phyloP scores from a whole-genome alignment of 129 eudicot genomes.

The Heracleum sosnowskyi region DNA sequence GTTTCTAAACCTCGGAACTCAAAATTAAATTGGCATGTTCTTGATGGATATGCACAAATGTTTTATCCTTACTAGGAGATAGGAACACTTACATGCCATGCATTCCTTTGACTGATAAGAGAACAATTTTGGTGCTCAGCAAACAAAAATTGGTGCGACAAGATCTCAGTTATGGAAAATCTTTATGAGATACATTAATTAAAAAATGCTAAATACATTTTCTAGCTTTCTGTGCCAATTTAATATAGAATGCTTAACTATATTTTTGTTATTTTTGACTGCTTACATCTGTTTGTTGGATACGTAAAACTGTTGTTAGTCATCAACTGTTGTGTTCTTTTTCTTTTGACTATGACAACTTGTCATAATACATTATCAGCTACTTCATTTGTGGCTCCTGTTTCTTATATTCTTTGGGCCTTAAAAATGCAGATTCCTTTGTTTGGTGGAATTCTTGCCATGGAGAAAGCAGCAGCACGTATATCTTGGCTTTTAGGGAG shows the following conservation, averaged over 20 bases:
- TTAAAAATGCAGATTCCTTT: constrained; percentile 54
- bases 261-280: neutral
- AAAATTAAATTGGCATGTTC: neutral
- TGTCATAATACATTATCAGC: neutral
- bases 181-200: too few relatives aligned
- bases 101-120: neutral
- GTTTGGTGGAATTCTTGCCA: constrained; percentile 55
- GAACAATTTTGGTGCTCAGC: neutral
- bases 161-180: neutral
- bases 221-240: neutral
- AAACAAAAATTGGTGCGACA: neutral
- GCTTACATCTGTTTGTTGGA: neutral
- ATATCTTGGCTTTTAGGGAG: constrained; percentile 77
- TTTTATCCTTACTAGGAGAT: neutral
- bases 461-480: constrained; percentile 68
- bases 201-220: neutral
- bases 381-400: neutral
- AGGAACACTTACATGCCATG: neutral
- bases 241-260: neutral
- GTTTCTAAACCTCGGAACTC: neutral
- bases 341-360: neutral
- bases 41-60: neutral
- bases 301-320: neutral
- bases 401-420: neutral
- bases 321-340: neutral